Base-by-base conservation (phyloP, 108 stramenopile genomes). In the Cyclotella sp. region DNA sequence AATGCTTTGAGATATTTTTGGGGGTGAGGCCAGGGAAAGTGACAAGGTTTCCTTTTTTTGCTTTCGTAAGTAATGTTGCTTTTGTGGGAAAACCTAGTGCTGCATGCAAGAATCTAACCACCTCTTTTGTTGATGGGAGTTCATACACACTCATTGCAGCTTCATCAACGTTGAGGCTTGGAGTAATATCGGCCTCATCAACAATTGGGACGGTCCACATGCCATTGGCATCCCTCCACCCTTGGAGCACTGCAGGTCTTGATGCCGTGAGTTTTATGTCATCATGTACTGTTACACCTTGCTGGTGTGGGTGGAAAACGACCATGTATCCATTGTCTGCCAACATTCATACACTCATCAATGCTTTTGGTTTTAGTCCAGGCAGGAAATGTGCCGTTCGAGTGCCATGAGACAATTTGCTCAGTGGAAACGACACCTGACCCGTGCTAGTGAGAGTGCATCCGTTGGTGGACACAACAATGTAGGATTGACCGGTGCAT, bases 31-130 rank as follows among this genome's bases (percentile, higher is more conserved):
- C 65, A 14, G 76, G 76, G 39, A 64, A 76, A 19, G 77, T 40
- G 29, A 30, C 54, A 24, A 44, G 55, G 42, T 64, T 55, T n/a
- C 73, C 73, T 5, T 39, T 42, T 1, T 16, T 18, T 29, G 45
- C 28, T 11, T 65, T 65, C 0, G 26, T 45, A n/a, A 75, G 16
- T 60, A 58, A 65, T 9, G 73, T 74, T 45, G 63, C 63, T 64
- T 74, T 74, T 24, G 51, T 43, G 2, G 75, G 75, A 19, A 59
- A 68, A 0, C 66, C 66, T 27, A 55, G 29, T 15, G 65, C 49
- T 46, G 65, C 75, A 75, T 75, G 75, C 5, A 60, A 24, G 40
- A 46, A 75, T 40, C 65, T 62, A 16, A 72, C 70, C 22, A 71
- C 59, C 28, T 71, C 70, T 11, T 58, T 58, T 71, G 55, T 58